phyloP scores from a whole-genome alignment of 2,329 filamentous ascomycete genomes.

The Akanthomyces uredinophilus region DNA sequence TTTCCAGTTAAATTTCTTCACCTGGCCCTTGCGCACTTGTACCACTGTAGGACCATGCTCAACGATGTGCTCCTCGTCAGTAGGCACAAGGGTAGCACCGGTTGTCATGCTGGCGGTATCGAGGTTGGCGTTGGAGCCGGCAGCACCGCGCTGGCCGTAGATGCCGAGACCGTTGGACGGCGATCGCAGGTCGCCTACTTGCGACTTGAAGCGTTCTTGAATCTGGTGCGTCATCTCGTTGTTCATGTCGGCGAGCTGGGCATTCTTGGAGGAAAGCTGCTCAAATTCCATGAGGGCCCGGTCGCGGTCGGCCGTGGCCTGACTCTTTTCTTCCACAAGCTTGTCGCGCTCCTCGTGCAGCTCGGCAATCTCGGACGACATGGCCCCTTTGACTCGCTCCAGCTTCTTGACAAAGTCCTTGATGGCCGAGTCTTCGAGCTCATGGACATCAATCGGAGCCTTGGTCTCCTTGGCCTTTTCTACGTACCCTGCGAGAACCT shows the following conservation, averaged over 20 bases:
- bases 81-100: constrained; percentile 53
- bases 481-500: constrained; percentile 83
- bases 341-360: constrained; percentile 70
- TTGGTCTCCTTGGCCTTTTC: constrained; percentile 80
- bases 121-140: constrained; percentile 46
- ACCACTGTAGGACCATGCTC: constrained; percentile 83
- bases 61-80: constrained; percentile 63
- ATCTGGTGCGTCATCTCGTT: constrained; percentile 93
- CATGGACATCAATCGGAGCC: constrained; percentile 71
- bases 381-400: constrained; percentile 54
- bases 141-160: constrained; percentile 48
- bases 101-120: constrained; percentile 52
- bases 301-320: constrained; percentile 79
- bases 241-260: constrained; percentile 89
- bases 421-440: constrained; percentile 83
- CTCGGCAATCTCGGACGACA: constrained; percentile 54
- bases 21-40: constrained; percentile 88
- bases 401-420: constrained; percentile 81
- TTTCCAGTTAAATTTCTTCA: constrained; percentile 98
- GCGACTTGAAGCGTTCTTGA: constrained; percentile 85
- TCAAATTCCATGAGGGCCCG: constrained; percentile 94
- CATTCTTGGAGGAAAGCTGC: constrained; percentile 88
- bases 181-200: constrained; percentile 46
- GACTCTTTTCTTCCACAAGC: constrained; percentile 77
- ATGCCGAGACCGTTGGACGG: constrained; percentile 52